Conservation (phyloP, 1,284 basidiomycete genomes). For the Coniferiporia sulphurascens region DNA sequence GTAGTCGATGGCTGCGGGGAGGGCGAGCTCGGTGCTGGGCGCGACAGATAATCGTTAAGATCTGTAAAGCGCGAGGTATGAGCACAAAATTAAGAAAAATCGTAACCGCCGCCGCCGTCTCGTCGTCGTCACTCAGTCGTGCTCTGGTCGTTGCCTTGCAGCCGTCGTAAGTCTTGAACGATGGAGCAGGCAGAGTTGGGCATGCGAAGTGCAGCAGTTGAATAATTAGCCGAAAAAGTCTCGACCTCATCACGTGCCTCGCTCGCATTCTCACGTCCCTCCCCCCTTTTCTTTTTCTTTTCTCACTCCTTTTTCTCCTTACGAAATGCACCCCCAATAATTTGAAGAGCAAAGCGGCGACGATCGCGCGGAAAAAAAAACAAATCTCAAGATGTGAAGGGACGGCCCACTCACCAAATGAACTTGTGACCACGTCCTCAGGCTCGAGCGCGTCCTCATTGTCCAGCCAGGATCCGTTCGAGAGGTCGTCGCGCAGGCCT, state of each 20-base stretch:
- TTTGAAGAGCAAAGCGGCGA: not conserved
- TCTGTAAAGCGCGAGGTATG: not conserved
- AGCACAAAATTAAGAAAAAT: not conserved
- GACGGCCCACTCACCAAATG: slow-evolving; percentile 1
- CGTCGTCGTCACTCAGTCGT: not conserved
- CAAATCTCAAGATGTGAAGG: not conserved
- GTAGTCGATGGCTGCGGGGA: slow-evolving; percentile 9
- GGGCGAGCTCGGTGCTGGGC: not conserved
- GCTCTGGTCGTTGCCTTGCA: not conserved
- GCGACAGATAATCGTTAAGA: slow-evolving; percentile 14
- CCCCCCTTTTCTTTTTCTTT: not conserved
- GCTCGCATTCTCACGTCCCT: not conserved
- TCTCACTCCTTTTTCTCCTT: not conserved
- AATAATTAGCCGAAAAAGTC: not conserved
- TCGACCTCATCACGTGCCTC: not conserved
- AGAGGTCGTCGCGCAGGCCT: slow-evolving; percentile 8
- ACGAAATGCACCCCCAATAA: not conserved
- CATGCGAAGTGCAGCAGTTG: not conserved
- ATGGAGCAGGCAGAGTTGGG: not conserved
- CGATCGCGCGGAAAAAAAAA: not conserved
- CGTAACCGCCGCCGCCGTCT: not conserved
- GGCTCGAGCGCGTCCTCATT: not conserved
- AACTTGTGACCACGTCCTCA: not conserved
- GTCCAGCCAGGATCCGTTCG: slow-evolving; percentile 17
- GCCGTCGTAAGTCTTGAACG: not conserved